Percentiles rank a stretch among this genome's conserved stretches.
phyloP scores from a whole-genome alignment of 1,139 yeast species.

The Tardiomyces depauwii region DNA sequence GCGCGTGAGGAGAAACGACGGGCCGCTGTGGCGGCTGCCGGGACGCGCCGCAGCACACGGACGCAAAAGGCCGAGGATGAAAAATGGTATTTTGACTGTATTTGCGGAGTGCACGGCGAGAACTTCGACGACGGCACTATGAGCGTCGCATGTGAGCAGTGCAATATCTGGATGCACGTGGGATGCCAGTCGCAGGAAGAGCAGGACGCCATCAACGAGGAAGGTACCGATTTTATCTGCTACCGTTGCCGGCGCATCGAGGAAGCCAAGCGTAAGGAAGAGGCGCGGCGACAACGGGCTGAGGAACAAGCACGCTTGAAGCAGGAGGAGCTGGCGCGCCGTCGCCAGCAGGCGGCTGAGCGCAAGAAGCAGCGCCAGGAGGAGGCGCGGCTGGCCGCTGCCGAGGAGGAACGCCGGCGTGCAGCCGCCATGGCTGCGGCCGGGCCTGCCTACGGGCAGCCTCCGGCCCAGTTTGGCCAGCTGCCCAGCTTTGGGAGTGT shows the following conservation, averaged over 20 bases:
- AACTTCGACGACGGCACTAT: constrained; percentile 31
- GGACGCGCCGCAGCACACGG: constrained; percentile 8
- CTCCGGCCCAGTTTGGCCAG: not conserved
- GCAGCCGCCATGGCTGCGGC: not conserved
- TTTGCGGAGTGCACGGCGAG: constrained; percentile 29
- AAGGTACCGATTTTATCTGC: constrained; percentile 1
- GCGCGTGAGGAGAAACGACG: constrained; percentile 12
- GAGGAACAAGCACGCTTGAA: not conserved
- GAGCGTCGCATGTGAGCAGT: constrained; percentile 28
- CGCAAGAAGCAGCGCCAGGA: constrained; percentile 2
- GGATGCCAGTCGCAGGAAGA: constrained; percentile 21
- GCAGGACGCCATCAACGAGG: constrained; percentile 1
- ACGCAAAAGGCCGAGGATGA: constrained; percentile 10
- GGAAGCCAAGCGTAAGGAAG: not conserved
- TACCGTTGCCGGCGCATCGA: constrained; percentile 3
- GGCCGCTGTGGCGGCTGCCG: constrained; percentile 8
- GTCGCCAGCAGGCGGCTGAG: not conserved
- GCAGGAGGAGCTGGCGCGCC: constrained; percentile 2
- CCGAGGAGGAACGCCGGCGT: not conserved
- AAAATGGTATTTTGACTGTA: constrained; percentile 32
- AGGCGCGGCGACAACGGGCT: not conserved
- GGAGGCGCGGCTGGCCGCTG: not conserved
- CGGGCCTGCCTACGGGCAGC: not conserved
- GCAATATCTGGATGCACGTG: constrained; percentile 34
- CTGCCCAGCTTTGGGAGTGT: not conserved